Conservation (phyloP, 257 asterid genomes). For the Lycium barbarum region DNA sequence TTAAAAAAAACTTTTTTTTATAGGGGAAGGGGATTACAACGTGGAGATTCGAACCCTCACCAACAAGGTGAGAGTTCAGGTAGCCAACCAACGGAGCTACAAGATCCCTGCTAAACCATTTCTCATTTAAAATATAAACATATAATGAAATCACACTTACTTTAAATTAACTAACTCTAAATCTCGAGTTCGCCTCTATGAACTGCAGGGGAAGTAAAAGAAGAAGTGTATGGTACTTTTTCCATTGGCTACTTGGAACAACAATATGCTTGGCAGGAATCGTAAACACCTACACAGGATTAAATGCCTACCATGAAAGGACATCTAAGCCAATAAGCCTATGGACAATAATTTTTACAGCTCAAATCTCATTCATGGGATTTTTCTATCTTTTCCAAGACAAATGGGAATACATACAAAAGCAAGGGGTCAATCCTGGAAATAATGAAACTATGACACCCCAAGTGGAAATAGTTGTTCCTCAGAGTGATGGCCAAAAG, state of each 20-base stretch:
- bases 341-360: constrained; percentile 72
- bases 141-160: too few relatives aligned
- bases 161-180: not conserved
- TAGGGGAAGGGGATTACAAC: too few relatives aligned
- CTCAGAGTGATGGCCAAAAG: constrained; percentile 29
- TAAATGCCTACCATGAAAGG: constrained; percentile 63
- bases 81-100: too few relatives aligned
- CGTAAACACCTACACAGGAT: constrained; percentile 72
- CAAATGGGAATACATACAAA: constrained; percentile 77
- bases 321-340: constrained; percentile 61
- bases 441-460: constrained; percentile 25
- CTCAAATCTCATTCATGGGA: constrained; percentile 75
- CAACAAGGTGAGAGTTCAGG: too few relatives aligned
- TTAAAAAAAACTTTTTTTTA: too few relatives aligned
- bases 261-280: constrained; percentile 59
- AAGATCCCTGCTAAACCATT: too few relatives aligned
- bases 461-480: constrained; percentile 32
- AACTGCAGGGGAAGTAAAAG: constrained; percentile 58
- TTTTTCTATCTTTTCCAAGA: constrained; percentile 80
- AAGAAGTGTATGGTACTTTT: constrained; percentile 66
- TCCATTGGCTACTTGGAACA: constrained; percentile 85
- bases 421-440: constrained; percentile 52
- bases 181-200: not conserved
- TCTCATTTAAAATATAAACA: too few relatives aligned
- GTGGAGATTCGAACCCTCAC: too few relatives aligned